A percentile compares a stretch with the other conserved stretches of the same genome.
phyloP scores from a whole-genome alignment of 75 land plant species.

The Sequoiadendron giganteum region DNA sequence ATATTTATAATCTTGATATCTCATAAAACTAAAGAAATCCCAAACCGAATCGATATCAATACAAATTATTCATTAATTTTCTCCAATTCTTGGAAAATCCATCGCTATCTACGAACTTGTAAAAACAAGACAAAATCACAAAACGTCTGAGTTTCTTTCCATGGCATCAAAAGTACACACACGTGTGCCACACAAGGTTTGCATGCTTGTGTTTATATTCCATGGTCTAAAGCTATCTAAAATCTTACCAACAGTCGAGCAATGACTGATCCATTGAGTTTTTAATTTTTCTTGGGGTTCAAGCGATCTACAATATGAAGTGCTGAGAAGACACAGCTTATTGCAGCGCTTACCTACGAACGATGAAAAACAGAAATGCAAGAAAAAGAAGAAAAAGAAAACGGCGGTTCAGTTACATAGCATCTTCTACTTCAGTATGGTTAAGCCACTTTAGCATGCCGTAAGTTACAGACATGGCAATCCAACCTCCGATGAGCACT shows the following conservation, averaged over 20 bases:
- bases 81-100: too few species aligned
- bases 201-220: not conserved
- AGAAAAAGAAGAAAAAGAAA: not conserved
- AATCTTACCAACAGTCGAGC: too few species aligned
- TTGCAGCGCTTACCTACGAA: not conserved
- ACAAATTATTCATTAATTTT: not conserved
- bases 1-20: too few species aligned
- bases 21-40: not conserved
- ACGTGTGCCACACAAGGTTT: not conserved
- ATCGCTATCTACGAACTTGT: too few species aligned
- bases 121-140: not conserved
- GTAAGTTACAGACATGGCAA: constrained; percentile 62
- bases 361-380: not conserved
- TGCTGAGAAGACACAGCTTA: not conserved
- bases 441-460: constrained; percentile 43
- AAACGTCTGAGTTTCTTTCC: not conserved
- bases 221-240: too few species aligned
- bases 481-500: constrained; percentile 66
- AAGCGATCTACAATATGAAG: not conserved
- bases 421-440: not conserved
- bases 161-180: too few species aligned
- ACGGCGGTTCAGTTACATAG: not conserved
- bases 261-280: not conserved
- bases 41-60: not conserved
- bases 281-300: not conserved